phyloP scores from a whole-genome alignment of 179 eudicot genomes.

The Pouteria campechiana region DNA sequence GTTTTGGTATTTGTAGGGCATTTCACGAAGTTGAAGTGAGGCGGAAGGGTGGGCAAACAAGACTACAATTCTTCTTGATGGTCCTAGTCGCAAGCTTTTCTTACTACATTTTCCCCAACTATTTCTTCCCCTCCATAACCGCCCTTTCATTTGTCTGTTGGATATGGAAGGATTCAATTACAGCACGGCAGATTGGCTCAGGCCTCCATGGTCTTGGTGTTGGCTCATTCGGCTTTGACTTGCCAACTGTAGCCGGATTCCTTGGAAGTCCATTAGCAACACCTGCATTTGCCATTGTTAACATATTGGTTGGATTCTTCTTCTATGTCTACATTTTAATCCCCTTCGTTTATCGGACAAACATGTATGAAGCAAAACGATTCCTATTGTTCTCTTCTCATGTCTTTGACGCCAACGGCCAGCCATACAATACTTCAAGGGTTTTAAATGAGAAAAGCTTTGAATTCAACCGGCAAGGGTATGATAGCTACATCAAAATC shows the following conservation, averaged over 20 bases:
- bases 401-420: slow-evolving; percentile 24
- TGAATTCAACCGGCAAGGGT: slow-evolving; percentile 21
- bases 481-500: slow-evolving; percentile 26
- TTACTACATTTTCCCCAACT: slow-evolving; percentile 56
- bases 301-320: slow-evolving; percentile 30
- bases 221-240: slow-evolving; percentile 38
- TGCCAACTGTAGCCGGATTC: slow-evolving; percentile 38
- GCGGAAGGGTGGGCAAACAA: slow-evolving; percentile 35
- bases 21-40: slow-evolving; percentile 54
- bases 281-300: slow-evolving; percentile 35
- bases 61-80: slow-evolving; percentile 55
- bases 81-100: slow-evolving; percentile 48
- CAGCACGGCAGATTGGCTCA: slow-evolving; percentile 35
- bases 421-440: slow-evolving; percentile 16
- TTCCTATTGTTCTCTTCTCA: slow-evolving; percentile 38
- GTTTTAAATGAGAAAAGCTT: slow-evolving; percentile 20
- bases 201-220: slow-evolving; percentile 35
- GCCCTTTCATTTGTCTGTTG: slow-evolving; percentile 56
- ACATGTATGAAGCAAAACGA: slow-evolving; percentile 18
- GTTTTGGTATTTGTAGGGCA: slow-evolving; percentile 21
- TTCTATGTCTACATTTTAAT: slow-evolving; percentile 15
- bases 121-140: slow-evolving; percentile 52
- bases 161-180: slow-evolving; percentile 48
- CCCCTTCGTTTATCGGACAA: slow-evolving; percentile 32
- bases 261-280: slow-evolving; percentile 44